Evolutionary conservation across 331 rosid species (phyloP).

Genomic region (Arachis monticola): DNA sequence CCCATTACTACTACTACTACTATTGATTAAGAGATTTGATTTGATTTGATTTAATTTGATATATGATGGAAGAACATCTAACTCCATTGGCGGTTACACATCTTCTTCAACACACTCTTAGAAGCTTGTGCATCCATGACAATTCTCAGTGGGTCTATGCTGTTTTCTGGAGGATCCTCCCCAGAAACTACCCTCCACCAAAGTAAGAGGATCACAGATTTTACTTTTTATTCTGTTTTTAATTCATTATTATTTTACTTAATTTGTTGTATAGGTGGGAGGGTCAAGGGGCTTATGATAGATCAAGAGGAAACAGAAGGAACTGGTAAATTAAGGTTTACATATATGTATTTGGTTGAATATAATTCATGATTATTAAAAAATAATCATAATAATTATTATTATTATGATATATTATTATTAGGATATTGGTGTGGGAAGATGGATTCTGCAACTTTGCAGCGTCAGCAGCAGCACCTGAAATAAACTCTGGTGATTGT

Average conservation of each 20-base stretch:
- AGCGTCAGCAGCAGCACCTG: conserved; percentile 72
- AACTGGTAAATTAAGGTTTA: conserved; percentile 69
- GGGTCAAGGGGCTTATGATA: conserved; percentile 88
- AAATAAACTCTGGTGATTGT: conserved; percentile 65
- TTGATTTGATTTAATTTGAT: conserved; percentile 18
- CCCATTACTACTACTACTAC: conserved; percentile 34
- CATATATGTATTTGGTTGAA: neutral
- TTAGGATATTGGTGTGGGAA: conserved; percentile 99
- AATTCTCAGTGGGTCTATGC: conserved; percentile 97
- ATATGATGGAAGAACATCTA: conserved; percentile 80
- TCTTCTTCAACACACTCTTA: conserved; percentile 94
- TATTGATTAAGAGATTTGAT: conserved; percentile 16
- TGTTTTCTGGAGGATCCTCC: conserved; percentile 96
- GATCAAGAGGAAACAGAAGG: conserved; percentile 99
- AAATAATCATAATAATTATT: neutral
- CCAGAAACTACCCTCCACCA: conserved; percentile 95
- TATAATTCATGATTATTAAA: neutral
- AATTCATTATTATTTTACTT: neutral
- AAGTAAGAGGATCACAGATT: conserved; percentile 56
- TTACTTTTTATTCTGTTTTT: conserved; percentile 3
- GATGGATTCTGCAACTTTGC: conserved; percentile 98
- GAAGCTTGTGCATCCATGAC: conserved; percentile 88
- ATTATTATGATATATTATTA: neutral
- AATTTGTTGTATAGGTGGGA: conserved; percentile 80
- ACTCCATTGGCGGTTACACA: conserved; percentile 84